phyloP scores from a whole-genome alignment of 257 asterid genomes.

The Fraxinus americana region DNA sequence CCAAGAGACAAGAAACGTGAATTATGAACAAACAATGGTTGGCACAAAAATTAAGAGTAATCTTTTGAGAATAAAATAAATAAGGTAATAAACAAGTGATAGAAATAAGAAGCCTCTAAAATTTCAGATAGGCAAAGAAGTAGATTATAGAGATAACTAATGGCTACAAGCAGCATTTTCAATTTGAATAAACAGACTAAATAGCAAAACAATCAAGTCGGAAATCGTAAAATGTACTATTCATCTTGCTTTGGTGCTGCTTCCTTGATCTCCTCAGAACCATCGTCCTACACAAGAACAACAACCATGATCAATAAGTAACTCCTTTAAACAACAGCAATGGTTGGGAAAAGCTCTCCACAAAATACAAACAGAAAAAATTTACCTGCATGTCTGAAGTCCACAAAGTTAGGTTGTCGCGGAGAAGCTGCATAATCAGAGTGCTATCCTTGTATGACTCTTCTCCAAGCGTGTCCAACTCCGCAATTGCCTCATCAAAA shows the following conservation, averaged over 20 bases:
- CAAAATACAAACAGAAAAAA: not conserved
- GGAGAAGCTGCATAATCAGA: conserved; percentile 93
- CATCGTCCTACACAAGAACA: conserved; percentile 61
- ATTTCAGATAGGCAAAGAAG: conserved; percentile 36
- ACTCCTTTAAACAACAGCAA: not conserved
- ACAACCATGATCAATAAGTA: conserved; percentile 10
- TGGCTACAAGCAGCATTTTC: conserved; percentile 47
- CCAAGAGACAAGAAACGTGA: conserved; percentile 11
- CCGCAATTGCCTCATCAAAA: conserved; percentile 91
- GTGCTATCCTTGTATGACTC: conserved; percentile 97
- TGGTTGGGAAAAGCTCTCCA: no score
- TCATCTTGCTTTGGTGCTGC: conserved; percentile 87
- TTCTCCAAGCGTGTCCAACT: conserved; percentile 90
- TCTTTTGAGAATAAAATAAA: conserved; percentile 27
- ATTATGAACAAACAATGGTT: conserved; percentile 17
- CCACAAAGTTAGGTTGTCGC: conserved; percentile 93
- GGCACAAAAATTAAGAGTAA: conserved; percentile 21
- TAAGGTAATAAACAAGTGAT: conserved; percentile 26
- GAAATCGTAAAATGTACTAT: conserved; percentile 42
- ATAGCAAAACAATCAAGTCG: conserved; percentile 31
- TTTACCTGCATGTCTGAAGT: conserved; percentile 89
- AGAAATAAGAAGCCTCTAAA: conserved; percentile 35
- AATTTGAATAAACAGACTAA: conserved; percentile 33
- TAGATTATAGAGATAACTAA: conserved; percentile 37
- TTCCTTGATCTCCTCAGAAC: conserved; percentile 80